Conservation (phyloP, 208 protist genomes). For the Trypanosoma cruzi region DNA sequence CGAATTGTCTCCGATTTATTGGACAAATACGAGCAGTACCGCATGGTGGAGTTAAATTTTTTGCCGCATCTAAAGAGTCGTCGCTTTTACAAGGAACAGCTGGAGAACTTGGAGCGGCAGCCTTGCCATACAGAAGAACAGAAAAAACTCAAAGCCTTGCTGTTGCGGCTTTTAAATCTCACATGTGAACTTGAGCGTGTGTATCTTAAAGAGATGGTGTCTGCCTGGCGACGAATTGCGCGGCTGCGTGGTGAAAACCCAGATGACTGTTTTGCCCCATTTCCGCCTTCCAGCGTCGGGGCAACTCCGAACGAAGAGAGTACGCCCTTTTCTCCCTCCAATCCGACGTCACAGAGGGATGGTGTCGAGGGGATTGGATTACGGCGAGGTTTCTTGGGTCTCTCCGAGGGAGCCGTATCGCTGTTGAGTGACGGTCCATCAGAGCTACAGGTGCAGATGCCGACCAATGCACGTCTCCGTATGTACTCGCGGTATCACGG, state of each 20-base stretch:
- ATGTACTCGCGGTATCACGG: conserved; percentile 50
- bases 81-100: conserved; percentile 65
- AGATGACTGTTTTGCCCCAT: neutral
- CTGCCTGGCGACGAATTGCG: conserved; percentile 17
- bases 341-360: neutral
- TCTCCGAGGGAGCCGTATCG: neutral
- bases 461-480: conserved; percentile 28
- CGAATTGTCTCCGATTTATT: conserved; percentile 61
- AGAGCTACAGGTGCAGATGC: neutral
- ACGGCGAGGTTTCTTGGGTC: neutral
- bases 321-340: neutral
- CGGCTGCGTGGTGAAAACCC: conserved; percentile 19
- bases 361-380: neutral
- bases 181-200: conserved; percentile 23
- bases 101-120: conserved; percentile 44
- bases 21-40: conserved; percentile 80
- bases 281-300: neutral
- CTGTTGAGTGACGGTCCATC: neutral
- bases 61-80: conserved; percentile 62
- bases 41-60: conserved; percentile 72
- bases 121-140: conserved; percentile 35
- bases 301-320: neutral
- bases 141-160: conserved; percentile 20
- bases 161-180: conserved; percentile 9
- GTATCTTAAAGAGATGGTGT: conserved; percentile 24